phyloP scores from a whole-genome alignment of 306 rosid species.

The Benincasa hispida region DNA sequence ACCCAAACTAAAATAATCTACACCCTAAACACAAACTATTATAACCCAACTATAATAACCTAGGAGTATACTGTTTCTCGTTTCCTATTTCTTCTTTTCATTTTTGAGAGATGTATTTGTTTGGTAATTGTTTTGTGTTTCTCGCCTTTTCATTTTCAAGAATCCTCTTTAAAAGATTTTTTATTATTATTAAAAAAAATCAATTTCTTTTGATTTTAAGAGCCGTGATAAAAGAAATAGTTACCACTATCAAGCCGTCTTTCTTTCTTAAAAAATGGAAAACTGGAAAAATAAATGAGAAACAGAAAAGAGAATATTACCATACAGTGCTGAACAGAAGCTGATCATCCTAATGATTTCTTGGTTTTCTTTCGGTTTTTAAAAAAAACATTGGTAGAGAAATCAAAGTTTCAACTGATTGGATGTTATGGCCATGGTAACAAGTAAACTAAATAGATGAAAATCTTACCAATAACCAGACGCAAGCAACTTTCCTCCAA shows the following conservation, averaged over 20 bases:
- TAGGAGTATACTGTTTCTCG: not conserved
- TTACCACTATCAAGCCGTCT: not conserved
- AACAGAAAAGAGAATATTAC: not conserved
- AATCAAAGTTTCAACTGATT: not conserved
- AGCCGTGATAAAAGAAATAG: not conserved
- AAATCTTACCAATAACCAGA: constrained; percentile 91
- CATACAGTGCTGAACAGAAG: not conserved
- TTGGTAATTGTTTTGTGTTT: not conserved
- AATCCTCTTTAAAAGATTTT: not conserved
- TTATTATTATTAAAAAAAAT: not conserved
- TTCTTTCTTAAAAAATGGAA: not conserved
- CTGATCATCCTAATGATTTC: not conserved
- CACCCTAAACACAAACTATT: too few relatives aligned
- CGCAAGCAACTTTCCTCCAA: constrained; percentile 90
- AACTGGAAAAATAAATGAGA: not conserved
- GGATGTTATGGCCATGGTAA: not conserved
- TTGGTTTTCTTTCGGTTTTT: not conserved
- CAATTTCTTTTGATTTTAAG: not conserved
- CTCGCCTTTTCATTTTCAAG: not conserved
- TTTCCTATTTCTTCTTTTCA: not conserved
- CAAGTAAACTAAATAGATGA: not conserved
- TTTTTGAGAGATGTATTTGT: not conserved
- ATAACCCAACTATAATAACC: too few relatives aligned
- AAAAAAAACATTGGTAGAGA: not conserved
- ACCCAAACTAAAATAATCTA: too few relatives aligned